A percentile compares a stretch with the other conserved stretches of the same genome.
Evolutionary conservation across 1,284 basidiomycete genomes (phyloP).

Genomic region (Leucoagaricus sp.): DNA sequence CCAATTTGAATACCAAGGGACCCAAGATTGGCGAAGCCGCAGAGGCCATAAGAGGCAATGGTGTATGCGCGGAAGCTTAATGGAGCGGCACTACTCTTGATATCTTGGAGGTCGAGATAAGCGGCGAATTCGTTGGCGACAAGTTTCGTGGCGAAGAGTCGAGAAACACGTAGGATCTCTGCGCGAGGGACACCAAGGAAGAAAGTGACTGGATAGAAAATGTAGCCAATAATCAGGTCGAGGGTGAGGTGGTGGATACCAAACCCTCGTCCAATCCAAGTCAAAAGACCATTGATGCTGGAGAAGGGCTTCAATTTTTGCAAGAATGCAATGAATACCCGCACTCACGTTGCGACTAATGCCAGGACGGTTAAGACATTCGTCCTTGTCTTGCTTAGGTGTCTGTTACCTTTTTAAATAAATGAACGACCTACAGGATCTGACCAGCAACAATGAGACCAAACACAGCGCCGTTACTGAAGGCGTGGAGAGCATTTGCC

Average conservation of each 20-base stretch:
- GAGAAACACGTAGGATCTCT: slow-evolving; percentile 76
- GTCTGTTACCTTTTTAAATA: background rate
- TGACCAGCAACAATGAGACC: slow-evolving; percentile 86
- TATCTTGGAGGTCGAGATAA: slow-evolving; percentile 61
- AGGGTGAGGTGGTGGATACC: slow-evolving; percentile 83
- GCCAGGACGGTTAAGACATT: slow-evolving; percentile 83
- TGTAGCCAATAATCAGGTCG: slow-evolving; percentile 82
- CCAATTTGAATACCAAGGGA: slow-evolving; percentile 91
- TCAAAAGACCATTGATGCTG: slow-evolving; percentile 81
- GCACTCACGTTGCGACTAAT: slow-evolving; percentile 64
- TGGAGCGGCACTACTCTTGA: slow-evolving; percentile 50
- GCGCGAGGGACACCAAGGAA: slow-evolving; percentile 75
- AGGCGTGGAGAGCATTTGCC: slow-evolving; percentile 85
- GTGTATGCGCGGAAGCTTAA: slow-evolving; percentile 74
- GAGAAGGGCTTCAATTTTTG: background rate
- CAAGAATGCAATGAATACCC: background rate
- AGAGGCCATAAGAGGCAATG: slow-evolving; percentile 82
- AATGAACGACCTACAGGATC: slow-evolving; percentile 58
- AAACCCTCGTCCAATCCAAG: slow-evolving; percentile 88
- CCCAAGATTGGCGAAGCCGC: slow-evolving; percentile 88
- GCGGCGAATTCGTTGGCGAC: slow-evolving; percentile 89
- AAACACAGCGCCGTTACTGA: slow-evolving; percentile 85
- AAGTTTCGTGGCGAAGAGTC: slow-evolving; percentile 84
- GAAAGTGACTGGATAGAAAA: slow-evolving; percentile 88
- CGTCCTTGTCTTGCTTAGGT: slow-evolving; percentile 40